Percentiles rank a stretch among this genome's conserved stretches.
Conservation (phyloP, 164 flowering plant genomes). For the Vitis cinerea region DNA sequence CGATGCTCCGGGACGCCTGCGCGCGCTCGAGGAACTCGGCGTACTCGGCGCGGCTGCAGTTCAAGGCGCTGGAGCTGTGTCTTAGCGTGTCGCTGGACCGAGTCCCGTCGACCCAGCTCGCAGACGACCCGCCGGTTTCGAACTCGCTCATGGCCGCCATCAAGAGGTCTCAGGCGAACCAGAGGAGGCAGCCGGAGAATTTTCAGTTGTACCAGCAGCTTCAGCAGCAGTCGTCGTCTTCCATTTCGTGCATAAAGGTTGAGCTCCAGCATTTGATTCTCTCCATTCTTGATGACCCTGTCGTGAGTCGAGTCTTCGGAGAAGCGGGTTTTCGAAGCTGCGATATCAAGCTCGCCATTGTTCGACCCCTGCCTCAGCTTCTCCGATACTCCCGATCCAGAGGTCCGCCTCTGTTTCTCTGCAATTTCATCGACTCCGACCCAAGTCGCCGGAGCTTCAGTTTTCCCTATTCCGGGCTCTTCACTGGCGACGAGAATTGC, state of each 20-base stretch:
- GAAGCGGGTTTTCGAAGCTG: conserved; percentile 89
- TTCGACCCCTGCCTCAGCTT: conserved; percentile 60
- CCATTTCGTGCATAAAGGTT: conserved; percentile 51
- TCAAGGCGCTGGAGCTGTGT: conserved; percentile 62
- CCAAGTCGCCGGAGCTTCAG: conserved; percentile 29
- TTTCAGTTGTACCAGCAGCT: conserved; percentile 44
- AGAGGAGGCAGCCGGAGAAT: conserved; percentile 66
- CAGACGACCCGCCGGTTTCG: conserved; percentile 59
- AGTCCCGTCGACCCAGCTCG: conserved; percentile 29
- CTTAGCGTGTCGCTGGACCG: conserved; percentile 62
- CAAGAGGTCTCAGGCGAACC: conserved; percentile 68
- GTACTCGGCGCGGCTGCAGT: conserved; percentile 52
- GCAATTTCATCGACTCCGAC: conserved; percentile 34
- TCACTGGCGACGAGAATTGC: conserved; percentile 42
- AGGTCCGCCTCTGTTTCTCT: conserved; percentile 61
- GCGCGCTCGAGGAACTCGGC: conserved; percentile 41
- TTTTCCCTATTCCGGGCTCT: conserved; percentile 37
- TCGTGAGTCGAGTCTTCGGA: conserved; percentile 84
- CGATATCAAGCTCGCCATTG: conserved; percentile 76
- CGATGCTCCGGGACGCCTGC: conserved; percentile 60
- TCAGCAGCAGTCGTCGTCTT: conserved; percentile 30
- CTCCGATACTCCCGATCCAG: conserved; percentile 36
- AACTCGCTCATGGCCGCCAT: conserved; percentile 80
- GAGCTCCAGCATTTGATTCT: conserved; percentile 74
- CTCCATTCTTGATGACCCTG: conserved; percentile 92